Base-by-base conservation (phyloP, 2,329 filamentous ascomycete genomes). In the Diaporthe longicolla region DNA sequence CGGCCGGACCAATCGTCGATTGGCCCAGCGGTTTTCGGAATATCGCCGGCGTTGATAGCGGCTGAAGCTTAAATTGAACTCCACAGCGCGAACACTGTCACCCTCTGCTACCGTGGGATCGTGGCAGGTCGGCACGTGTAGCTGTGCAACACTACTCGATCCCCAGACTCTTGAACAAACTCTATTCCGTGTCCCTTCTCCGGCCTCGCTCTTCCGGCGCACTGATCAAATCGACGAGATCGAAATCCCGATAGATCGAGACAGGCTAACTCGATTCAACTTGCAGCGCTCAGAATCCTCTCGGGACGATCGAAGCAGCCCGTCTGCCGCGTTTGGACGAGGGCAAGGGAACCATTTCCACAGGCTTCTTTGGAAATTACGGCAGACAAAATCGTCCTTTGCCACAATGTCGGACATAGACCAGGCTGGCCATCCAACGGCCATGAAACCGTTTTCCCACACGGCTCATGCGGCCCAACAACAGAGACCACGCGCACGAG, bases 371-470 rank as follows among this genome's bases (percentile, higher is more conserved):
- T 45, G 35, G 32, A 45, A 15, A 26, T 15, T 11, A 24, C 37
- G 32, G 40, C 50, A 52, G 50, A 57, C 40, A 52, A 24, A 37
- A 26, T 26, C n/a, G 29, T 24, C 17, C 17, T 40, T 61, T 32
- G 72, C 52, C 57, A 59, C 58, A 35, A 75, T 75, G 74, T 45
- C 66, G 43, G 35, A 63, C 52, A 35, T 24, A 45, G 35, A 43
- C 54, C 52, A 55, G 59, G 58, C 26, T 54, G 57, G 71, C n/a
- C 52, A 15, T 54, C 45, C 66, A 35, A 37, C 71, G 71, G 55
- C 71, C 66, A 85, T 89, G 79, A 86, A 88, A 77, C 83, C 86
- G 26, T 10, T 5, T 26, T 21, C 63, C 32, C 21, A 68, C 48
- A 68, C n/a, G 19, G 54, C 65, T 52, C 32, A 66, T 24, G 19